These are phyloP conservation scores for Aureobasidium sp. DNA, from an alignment of 2,329 filamentous ascomycete genomes.

Conservation along the genomic window DNA sequence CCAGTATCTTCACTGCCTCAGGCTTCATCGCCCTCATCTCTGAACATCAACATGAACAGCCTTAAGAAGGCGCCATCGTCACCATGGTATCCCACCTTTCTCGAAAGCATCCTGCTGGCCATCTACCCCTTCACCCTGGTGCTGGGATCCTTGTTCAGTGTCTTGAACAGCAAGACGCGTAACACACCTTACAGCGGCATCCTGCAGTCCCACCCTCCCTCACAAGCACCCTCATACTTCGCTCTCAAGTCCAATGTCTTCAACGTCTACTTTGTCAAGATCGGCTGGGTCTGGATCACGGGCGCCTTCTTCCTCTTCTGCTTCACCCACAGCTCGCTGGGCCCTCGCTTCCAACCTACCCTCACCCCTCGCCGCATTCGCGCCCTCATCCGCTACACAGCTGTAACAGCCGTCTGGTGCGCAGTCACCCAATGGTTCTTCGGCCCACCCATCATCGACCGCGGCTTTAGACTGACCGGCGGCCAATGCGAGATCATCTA, in stretches of 20 bases:
- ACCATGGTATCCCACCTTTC: slow-evolving; percentile 60
- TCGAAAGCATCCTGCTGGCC: slow-evolving; percentile 55
- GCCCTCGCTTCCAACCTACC: slow-evolving; percentile 30
- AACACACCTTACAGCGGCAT: slow-evolving; percentile 52
- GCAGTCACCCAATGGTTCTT: slow-evolving; percentile 96
- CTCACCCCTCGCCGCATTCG: slow-evolving; percentile 42
- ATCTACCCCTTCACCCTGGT: slow-evolving; percentile 72
- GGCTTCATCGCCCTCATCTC: background rate
- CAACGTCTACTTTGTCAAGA: slow-evolving; percentile 90
- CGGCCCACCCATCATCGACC: slow-evolving; percentile 80
- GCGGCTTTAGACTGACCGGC: slow-evolving; percentile 79
- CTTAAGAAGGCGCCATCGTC: slow-evolving; percentile 20
- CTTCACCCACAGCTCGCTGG: slow-evolving; percentile 54
- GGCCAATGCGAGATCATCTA: slow-evolving; percentile 64
- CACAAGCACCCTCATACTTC: slow-evolving; percentile 70
- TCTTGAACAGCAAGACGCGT: slow-evolving; percentile 68
- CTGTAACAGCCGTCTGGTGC: slow-evolving; percentile 72
- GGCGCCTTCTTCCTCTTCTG: slow-evolving; percentile 63
- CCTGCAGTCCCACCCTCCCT: slow-evolving; percentile 53
- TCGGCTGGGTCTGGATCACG: slow-evolving; percentile 88
- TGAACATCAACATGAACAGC: background rate
- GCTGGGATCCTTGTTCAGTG: slow-evolving; percentile 72
- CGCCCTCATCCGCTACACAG: slow-evolving; percentile 58
- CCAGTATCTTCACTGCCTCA: background rate
- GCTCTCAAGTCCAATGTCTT: slow-evolving; percentile 88